Evolutionary conservation across 768 basidiomycete genomes (phyloP), one percentile per base, ranked within the genome.

Genomic region (Xanthoconium stramineum): DNA sequence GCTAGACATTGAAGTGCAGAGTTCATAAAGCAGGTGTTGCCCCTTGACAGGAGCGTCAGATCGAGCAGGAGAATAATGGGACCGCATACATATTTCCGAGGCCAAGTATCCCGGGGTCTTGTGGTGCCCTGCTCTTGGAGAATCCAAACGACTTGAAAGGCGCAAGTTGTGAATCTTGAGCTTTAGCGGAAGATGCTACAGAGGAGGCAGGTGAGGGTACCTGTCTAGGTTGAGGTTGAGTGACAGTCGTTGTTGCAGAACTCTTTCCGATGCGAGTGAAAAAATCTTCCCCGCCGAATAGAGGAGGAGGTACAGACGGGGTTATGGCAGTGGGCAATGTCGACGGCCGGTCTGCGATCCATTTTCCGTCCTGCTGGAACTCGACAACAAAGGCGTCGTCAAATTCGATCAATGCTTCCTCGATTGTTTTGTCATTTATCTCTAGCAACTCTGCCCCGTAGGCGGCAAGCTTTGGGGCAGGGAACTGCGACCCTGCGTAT

Each of bases 1-100:
- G 89, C 89, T 51, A 99, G 83, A 73, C 97, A 98, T 69, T 99
- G 97, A 7, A 98, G 79, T 2, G 97, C 96, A 51, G 94, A 95
- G 72, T 98, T 99, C 97, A 99, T 98, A 76, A 98, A 99, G 70
- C 95, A 98, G 9, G 95, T 97, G 66, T 95, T 95, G n/a, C 91
- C 91, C 81, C 89, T 90, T 54, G 42, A 52, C 9, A 14, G 37
- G 55, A 56, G 40, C 12, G 55, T 65, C n/a, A 72, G 51, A 56
- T 56, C 47, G 43, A 35, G 29, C 50, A n/a, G 47, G 13, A 20
- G 29, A 40, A 43, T 3, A 17, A 52, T 7, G 37, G 40, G n/a
- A 58, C 48, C 6, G 76, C 86, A 56, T 69, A 92, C 85, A 97
- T 86, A 67, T 98, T 98, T 14, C 85, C 85, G 5, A 98, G 78